Evolutionary conservation across 306 rosid species (phyloP), one percentile per base, ranked within the genome.

Genomic region (Fragaria ananassa): DNA sequence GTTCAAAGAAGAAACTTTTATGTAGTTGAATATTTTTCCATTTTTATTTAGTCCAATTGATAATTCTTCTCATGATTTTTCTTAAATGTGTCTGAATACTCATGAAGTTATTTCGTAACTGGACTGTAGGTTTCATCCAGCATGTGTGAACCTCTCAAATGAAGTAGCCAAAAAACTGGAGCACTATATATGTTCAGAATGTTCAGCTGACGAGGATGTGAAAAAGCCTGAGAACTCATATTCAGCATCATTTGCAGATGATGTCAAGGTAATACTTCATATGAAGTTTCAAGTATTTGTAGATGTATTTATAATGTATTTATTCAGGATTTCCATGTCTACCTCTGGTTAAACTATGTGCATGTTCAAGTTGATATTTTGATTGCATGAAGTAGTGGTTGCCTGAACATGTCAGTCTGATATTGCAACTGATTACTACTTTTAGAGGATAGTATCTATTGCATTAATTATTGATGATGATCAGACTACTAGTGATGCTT

Each of bases 41-140:
- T 39, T 54, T 9, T 21, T 6, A 31, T 39, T 39, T 54, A 21
- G 5, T n/a, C 66, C 18, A 1, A 39, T 57, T 3, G 67, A 57
- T 13, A 23, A 58, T 4, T 61, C 69, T 64, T 29, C 45, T 7
- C 1, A 17, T 18, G 23, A 64, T 10, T 13, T 64, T 18, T 65
- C 8, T 41, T 19, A 18, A 31, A 46, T 54, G 6, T 15, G 18
- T 12, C 9, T 45, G 50, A 13, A 66, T 21, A 12, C 19, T 42
- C 19, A 25, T 5, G 45, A 46, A 57, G 25, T 35, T 64, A 37
- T 27, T 15, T 78, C 68, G 53, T 82, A 35, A 65, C 75, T 68
- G 78, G 75, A 75, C 61, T 83, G 65, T 75, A 94, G 98, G 98
- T 94, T 90, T 76, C 98, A 94, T 89, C 98, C 97, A 64, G 96